phyloP scores from a whole-genome alignment of 2,329 filamentous ascomycete genomes.

The Fusarium nurragi region DNA sequence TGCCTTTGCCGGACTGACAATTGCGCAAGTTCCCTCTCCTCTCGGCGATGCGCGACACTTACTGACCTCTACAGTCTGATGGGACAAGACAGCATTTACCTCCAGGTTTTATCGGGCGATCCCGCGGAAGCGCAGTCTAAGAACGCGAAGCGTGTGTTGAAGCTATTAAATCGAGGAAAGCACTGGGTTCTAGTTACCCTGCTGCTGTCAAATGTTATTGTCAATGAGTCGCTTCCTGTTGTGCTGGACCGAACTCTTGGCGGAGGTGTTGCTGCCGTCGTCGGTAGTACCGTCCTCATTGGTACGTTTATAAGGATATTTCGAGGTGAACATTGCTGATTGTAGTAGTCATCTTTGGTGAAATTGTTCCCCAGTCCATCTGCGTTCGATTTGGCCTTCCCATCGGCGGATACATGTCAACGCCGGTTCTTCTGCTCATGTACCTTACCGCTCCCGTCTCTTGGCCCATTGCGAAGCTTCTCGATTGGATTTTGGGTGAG shows the following conservation, averaged over 20 bases:
- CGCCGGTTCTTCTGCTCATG: slow-evolving; percentile 88
- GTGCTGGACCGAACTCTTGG: slow-evolving; percentile 93
- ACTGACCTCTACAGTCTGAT: slow-evolving; percentile 57
- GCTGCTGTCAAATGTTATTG: slow-evolving; percentile 94
- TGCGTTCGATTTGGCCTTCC: slow-evolving; percentile 96
- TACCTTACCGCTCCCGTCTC: slow-evolving; percentile 89
- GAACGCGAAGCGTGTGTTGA: slow-evolving; percentile 83
- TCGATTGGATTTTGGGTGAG: slow-evolving; percentile 91
- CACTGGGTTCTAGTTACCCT: slow-evolving; percentile 98
- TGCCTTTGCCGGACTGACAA: slow-evolving; percentile 93
- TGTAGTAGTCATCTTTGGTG: slow-evolving; percentile 89
- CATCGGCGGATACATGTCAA: slow-evolving; percentile 94
- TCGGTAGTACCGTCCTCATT: slow-evolving; percentile 93
- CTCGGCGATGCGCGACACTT: slow-evolving; percentile 27
- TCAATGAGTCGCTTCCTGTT: slow-evolving; percentile 95
- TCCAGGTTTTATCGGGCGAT: slow-evolving; percentile 91
- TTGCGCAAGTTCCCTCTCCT: slow-evolving; percentile 67
- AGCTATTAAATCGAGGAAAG: slow-evolving; percentile 85
- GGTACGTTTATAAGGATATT: slow-evolving; percentile 63
- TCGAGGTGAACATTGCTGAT: slow-evolving; percentile 32
- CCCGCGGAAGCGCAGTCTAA: slow-evolving; percentile 85
- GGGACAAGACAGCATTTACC: slow-evolving; percentile 91
- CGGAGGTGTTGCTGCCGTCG: slow-evolving; percentile 91
- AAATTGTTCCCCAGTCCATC: slow-evolving; percentile 93
- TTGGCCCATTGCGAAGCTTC: slow-evolving; percentile 94